Base-by-base conservation (phyloP, 768 basidiomycete genomes). In the Rhizopogon rudus region DNA sequence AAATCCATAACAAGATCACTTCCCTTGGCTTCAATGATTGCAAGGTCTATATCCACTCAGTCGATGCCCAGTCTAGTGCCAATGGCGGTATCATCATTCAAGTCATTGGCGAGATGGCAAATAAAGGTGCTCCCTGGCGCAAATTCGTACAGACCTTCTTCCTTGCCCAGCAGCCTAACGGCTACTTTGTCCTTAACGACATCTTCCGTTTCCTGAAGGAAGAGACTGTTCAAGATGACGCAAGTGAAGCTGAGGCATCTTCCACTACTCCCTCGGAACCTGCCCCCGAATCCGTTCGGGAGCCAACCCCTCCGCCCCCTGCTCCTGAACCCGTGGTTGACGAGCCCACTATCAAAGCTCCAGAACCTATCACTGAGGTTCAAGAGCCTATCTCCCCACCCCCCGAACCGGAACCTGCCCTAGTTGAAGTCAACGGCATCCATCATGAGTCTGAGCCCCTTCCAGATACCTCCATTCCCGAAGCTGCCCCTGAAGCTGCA, bases 81-180 rank as follows among this genome's bases (percentile, higher is more conserved):
- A 88, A 89, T 61, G 89, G 90, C 58, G 97, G 97, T 44, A 98
- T 99, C 73, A 91, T 98, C 77, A 95, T 99, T 72, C 95, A 98
- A 73, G 97, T 98, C 72, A 96, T 96, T 68, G 97, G 97, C 62
- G 97, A 99, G 78, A 95, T 98, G 91, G 93, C 91, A 51, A 98
- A 98, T 75, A 81, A 84, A 60, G 82, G 83, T 55, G 91, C 89
- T 52, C 81, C 91, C 5, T 99, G 97, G 97, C 86, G 88, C 67
- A 99, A 98, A 76, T 99, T 99, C 65, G 95, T 94, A 10, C 97
- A 99, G 76, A 98, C 96, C 6, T 98, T 99, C 77, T 98, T 99
- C 89, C 87, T 99, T 53, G 97, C 97, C 40, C 94, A 98, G 73
- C 97, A 99, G 74, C 93, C 93, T 13, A 97, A 96, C 63, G 97